Percentiles rank a stretch among this genome's conserved stretches.
Conservation (phyloP, 139 green algal genomes). For the Deuterostichococcus epilithicus region DNA sequence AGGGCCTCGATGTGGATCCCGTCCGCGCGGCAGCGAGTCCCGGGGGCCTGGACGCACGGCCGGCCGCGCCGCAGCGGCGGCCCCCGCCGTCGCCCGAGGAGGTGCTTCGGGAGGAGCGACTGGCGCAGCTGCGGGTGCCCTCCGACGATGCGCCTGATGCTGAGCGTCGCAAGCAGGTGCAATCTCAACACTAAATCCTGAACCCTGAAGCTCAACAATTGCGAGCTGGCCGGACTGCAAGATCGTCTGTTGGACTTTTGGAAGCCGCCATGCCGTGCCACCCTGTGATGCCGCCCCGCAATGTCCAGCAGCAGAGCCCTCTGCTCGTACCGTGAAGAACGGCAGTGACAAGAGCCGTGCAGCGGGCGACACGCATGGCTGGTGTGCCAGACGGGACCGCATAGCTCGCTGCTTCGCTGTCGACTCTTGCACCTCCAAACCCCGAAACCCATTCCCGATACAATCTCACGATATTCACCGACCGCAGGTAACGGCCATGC, state of each 20-base stretch:
- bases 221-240: too few species aligned
- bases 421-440: too few species aligned
- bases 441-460: background rate
- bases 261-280: too few species aligned
- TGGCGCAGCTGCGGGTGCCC: constrained; percentile 5
- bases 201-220: background rate
- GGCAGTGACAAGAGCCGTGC: background rate
- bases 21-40: too few species aligned
- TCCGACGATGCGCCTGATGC: constrained; percentile 9
- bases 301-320: background rate
- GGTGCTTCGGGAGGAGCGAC: background rate
- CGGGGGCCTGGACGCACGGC: too few species aligned
- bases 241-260: too few species aligned
- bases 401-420: background rate
- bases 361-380: too few species aligned
- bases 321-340: too few species aligned
- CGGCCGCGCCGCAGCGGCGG: background rate
- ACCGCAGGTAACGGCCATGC: constrained; percentile 6
- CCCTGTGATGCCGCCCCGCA: too few species aligned
- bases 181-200: background rate
- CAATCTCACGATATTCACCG: background rate
- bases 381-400: background rate
- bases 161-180: constrained; percentile 11
- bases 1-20: too few species aligned
- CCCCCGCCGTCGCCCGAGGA: background rate